Evolutionary conservation across 768 basidiomycete genomes (phyloP), one percentile per base, ranked within the genome.

Genomic region (Gloeopeniophorella convolvens): DNA sequence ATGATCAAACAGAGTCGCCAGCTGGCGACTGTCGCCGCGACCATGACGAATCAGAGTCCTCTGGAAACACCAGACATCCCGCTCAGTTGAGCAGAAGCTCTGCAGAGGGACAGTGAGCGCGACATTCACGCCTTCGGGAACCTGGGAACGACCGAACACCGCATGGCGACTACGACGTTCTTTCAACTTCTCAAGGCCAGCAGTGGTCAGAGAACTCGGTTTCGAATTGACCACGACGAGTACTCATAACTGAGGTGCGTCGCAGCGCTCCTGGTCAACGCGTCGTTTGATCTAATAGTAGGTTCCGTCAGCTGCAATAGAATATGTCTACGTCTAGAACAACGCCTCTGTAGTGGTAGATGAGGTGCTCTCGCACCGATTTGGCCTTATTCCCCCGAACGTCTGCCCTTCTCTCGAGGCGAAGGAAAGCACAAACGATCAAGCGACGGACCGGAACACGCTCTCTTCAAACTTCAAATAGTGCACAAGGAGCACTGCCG

Each of bases 311-410:
- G 72, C 97, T 23, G 88, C 86, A 35, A 84, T 97, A 44, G 96
- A 98, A 63, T 74, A 85, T 55, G 89, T 89, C 5, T 98, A 90
- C 65, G 74, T 93, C 2, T 97, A 84, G 82, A 84, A 95, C 69
- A 99, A 99, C 69, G 98, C 91, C 0, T 83, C 83, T 3, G 87
- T 98, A 58, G 80, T 99, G 45, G 89, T 82, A 33, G 95, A 98
- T 65, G 96, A 99, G 66, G 83, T 99, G 2, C 74, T 99, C 18
- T 77, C 92, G 3, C 92, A 95, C 32, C 80, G 96, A n/a, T 63
- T 99, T 3, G 96, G 96, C 3, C 76, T 98, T 21, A 73, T 98
- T 9, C 96, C 96, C 6, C 72, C 98, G 31, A 83, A 88, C 51
- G 73, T 94, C 41, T 87, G 98, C 65, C 93, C 96, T 0, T 68